These are phyloP conservation scores for Ustilago cynodontis DNA, from an alignment of 1,284 basidiomycete species.

Conservation along the genomic window DNA sequence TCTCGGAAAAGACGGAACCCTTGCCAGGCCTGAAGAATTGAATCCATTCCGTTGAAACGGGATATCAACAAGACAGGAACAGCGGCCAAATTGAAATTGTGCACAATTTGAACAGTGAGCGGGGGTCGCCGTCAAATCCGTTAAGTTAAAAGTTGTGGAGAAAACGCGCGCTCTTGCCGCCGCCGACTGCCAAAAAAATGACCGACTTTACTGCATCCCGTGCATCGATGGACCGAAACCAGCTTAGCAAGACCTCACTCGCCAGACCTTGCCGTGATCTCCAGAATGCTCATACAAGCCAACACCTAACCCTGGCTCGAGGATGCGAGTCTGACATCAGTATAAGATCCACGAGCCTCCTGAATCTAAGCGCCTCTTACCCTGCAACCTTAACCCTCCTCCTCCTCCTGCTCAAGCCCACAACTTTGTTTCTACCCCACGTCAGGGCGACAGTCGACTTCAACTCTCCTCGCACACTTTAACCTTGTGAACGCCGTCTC, in stretches of 20 bases:
- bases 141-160: slow-evolving; percentile 12
- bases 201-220: slow-evolving; percentile 3
- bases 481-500: background rate
- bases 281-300: slow-evolving; percentile 18
- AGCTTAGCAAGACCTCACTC: background rate
- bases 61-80: background rate
- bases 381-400: background rate
- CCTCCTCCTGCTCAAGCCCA: background rate
- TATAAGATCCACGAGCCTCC: slow-evolving; percentile 2
- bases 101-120: background rate
- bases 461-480: background rate
- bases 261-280: slow-evolving; percentile 33
- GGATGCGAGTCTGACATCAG: background rate
- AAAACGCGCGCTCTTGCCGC: slow-evolving; percentile 2
- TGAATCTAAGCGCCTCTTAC: background rate
- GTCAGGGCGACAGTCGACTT: background rate
- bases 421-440: background rate
- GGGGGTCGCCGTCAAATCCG: slow-evolving; percentile 34
- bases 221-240: background rate
- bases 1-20: slow-evolving; percentile 36
- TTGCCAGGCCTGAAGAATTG: background rate
- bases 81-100: background rate
- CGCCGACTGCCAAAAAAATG: slow-evolving; percentile 1
- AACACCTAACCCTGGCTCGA: slow-evolving; percentile 10
- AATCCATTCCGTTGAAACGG: background rate